Evolutionary conservation across 2,329 filamentous ascomycete genomes (phyloP).

Genomic region (Clathrospora elynae): DNA sequence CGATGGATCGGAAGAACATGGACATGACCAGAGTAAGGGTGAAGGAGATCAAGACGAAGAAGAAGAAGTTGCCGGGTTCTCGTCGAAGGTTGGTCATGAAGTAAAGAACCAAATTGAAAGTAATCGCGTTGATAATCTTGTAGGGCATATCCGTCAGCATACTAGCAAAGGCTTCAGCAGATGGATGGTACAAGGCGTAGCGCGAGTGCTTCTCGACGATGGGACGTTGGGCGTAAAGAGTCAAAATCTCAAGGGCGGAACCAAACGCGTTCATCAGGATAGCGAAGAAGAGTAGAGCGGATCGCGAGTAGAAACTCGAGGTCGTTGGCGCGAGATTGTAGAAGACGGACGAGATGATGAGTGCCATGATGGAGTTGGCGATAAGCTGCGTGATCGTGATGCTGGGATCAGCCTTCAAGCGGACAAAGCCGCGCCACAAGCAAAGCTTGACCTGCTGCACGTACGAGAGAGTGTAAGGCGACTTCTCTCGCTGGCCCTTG

Average conservation of each 20-base stretch:
- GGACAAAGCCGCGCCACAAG: constrained; percentile 77
- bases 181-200: constrained; percentile 89
- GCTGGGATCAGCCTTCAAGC: constrained; percentile 76
- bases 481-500: constrained; percentile 63
- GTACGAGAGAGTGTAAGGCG: constrained; percentile 83
- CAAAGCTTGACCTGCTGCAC: constrained; percentile 77
- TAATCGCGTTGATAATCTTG: constrained; percentile 73
- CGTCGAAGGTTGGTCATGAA: constrained; percentile 84
- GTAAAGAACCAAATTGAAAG: constrained; percentile 81
- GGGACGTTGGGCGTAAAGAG: constrained; percentile 83
- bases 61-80: constrained; percentile 78
- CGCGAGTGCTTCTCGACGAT: constrained; percentile 89
- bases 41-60: constrained; percentile 80
- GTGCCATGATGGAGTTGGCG: constrained; percentile 74
- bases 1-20: constrained; percentile 84
- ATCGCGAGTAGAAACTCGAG: constrained; percentile 76
- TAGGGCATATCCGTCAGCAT: constrained; percentile 87
- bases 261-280: constrained; percentile 85
- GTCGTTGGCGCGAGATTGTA: constrained; percentile 72
- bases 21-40: constrained; percentile 77
- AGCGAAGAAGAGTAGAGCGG: constrained; percentile 84
- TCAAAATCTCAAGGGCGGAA: constrained; percentile 81
- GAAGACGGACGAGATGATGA: constrained; percentile 82
- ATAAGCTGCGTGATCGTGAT: constrained; percentile 71
- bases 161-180: constrained; percentile 82